These are phyloP conservation scores for Petrea volubilis DNA, from an alignment of 257 asterid genomes.

Conservation along the genomic window DNA sequence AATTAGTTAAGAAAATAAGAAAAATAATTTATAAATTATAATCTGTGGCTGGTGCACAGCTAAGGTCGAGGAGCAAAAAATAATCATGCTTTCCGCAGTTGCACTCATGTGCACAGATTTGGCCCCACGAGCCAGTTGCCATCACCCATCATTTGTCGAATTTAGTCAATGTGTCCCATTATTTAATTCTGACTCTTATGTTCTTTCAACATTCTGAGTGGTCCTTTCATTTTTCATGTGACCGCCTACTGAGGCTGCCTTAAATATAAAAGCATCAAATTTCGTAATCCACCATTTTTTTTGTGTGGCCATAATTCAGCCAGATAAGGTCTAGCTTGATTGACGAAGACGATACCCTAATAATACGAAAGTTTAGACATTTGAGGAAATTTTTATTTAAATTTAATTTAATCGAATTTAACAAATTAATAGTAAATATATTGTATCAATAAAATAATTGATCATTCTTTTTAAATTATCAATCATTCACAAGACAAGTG, in stretches of 20 bases:
- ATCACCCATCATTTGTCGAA: slow-evolving; percentile 9
- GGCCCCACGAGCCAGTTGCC: neutral
- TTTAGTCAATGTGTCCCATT: slow-evolving; percentile 24
- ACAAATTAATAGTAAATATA: no score
- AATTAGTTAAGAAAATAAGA: no score
- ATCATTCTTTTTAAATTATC: no score
- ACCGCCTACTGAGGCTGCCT: neutral
- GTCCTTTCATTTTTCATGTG: slow-evolving; percentile 29
- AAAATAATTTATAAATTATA: neutral
- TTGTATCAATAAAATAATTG: no score
- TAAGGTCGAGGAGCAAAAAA: neutral
- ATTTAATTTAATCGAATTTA: no score
- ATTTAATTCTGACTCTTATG: slow-evolving; percentile 3
- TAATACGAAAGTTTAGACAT: no score
- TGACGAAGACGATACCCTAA: no score
- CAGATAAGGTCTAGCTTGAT: no score
- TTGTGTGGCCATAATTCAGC: no score
- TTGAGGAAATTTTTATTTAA: no score
- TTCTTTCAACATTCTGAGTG: slow-evolving; percentile 9
- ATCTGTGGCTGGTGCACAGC: neutral
- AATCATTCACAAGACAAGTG: no score
- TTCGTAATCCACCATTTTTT: neutral
- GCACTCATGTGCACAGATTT: slow-evolving; percentile 22
- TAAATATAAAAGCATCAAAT: neutral
- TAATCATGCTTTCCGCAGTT: neutral